These are phyloP conservation scores for Monilinia fructigena DNA, from an alignment of 2,329 filamentous ascomycete genomes.

Conservation along the genomic window DNA sequence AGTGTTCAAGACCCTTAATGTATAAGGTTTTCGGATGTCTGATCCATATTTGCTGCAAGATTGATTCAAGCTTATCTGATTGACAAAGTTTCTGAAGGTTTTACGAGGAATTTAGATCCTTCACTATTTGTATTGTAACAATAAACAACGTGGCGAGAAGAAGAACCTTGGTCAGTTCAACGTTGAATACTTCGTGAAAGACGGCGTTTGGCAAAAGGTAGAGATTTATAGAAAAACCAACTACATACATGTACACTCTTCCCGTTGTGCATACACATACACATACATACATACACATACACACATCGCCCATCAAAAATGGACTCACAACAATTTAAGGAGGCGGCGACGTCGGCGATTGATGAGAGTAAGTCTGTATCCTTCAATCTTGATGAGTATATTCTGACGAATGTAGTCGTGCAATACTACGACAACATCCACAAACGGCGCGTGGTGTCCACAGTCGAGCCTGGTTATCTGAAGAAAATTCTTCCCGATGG, in stretches of 20 bases:
- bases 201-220: too few species aligned
- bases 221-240: too few species aligned
- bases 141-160: neutral
- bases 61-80: too few species aligned
- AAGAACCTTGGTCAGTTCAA: neutral
- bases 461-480: constrained; percentile 82
- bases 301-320: constrained; percentile 48
- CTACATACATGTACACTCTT: neutral
- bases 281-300: neutral
- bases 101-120: too few species aligned
- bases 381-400: neutral
- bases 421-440: constrained; percentile 77
- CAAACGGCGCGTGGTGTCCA: constrained; percentile 69
- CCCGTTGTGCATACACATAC: neutral
- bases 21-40: too few species aligned
- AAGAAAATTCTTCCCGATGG: constrained; percentile 69
- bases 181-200: neutral
- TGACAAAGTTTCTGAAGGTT: too few species aligned
- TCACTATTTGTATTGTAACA: too few species aligned
- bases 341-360: constrained; percentile 73
- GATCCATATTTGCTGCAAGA: too few species aligned
- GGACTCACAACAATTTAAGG: constrained; percentile 75
- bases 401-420: constrained; percentile 58
- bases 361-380: constrained; percentile 67
- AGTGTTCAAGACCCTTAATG: too few species aligned